Evolutionary conservation across 1,284 basidiomycete genomes (phyloP), one percentile per base, ranked within the genome.

Genomic region (Erythrobasidium hasegawianum): DNA sequence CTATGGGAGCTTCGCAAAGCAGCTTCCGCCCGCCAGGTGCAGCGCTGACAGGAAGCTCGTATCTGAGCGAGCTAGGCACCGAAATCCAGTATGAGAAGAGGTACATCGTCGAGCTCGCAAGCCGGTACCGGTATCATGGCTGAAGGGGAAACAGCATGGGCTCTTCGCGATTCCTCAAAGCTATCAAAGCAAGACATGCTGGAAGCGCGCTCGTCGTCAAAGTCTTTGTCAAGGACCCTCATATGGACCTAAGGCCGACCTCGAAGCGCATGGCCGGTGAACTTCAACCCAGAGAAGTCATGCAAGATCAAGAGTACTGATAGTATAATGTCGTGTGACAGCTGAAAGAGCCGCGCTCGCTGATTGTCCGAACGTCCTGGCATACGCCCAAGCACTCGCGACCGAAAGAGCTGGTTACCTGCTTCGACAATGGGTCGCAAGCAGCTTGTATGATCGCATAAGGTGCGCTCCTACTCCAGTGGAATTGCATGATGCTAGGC

Each of bases 321-420:
- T 33, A n/a, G 1, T 26, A 27, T 40, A 18, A 13, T 49, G 0
- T 16, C 20, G 1, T 52, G 45, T 45, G 5, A 9, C 40, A 75
- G 78, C 75, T 53, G 91, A 97, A 74, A 83, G 90, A 69, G 93
- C 97, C 70, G 83, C 87, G 0, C 81, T 99, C 7, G 79, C 83
- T 4, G 90, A 93, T 75, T 85, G 97, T 39, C 83, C 87, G 1
- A 96, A 96, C 77, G 84, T 95, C 9, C 89, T 95, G 75, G 87
- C 86, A 47, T 96, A 95, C 75, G 90, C 95, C 72, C 83, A 86
- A 0, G 92, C 95, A 68, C 84, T 92, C 14, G 96, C 98, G 79
- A 97, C 94, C 0, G 95, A 97, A 70, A 91, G 89, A 76, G 95
- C 94, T 8, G 96, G 91, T 0, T 98, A 97, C 77, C 84, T 97